phyloP scores from a whole-genome alignment of 768 basidiomycete genomes.

The Pleurotus djamor region DNA sequence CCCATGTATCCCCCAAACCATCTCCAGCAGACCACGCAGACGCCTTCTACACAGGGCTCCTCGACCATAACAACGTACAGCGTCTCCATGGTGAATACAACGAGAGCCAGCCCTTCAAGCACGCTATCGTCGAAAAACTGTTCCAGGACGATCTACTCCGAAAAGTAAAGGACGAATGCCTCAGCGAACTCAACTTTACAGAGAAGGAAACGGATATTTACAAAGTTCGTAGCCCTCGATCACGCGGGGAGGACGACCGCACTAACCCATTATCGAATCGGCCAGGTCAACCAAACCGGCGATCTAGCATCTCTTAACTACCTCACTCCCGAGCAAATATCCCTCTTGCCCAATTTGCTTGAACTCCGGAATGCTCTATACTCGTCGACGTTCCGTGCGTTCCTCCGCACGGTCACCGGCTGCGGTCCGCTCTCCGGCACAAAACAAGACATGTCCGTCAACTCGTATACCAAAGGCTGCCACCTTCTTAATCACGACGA shows the following conservation, averaged over 20 bases:
- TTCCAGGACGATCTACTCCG: slow-evolving; percentile 82
- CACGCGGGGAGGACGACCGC: not conserved
- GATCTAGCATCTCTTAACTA: slow-evolving; percentile 93
- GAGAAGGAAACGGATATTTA: slow-evolving; percentile 99
- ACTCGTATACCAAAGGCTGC: slow-evolving; percentile 87
- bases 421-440: slow-evolving; percentile 89
- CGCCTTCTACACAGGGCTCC: slow-evolving; percentile 51
- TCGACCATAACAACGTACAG: slow-evolving; percentile 56
- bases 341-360: slow-evolving; percentile 77
- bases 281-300: slow-evolving; percentile 93
- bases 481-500: slow-evolving; percentile 99
- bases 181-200: slow-evolving; percentile 74
- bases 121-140: slow-evolving; percentile 76
- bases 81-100: slow-evolving; percentile 55
- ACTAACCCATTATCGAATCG: not conserved
- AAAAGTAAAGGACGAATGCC: slow-evolving; percentile 82
- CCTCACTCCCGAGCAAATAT: slow-evolving; percentile 73
- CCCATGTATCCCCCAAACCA: slow-evolving; percentile 15
- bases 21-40: slow-evolving; percentile 27
- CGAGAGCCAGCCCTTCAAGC: slow-evolving; percentile 71
- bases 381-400: slow-evolving; percentile 75
- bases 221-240: slow-evolving; percentile 53
- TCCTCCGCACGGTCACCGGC: slow-evolving; percentile 84
- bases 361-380: slow-evolving; percentile 90
- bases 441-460: slow-evolving; percentile 95